A percentile compares a stretch with the other conserved stretches of the same genome.
phyloP scores from a whole-genome alignment of 352 stramenopile genomes.

The Thraustochytrium sp. region DNA sequence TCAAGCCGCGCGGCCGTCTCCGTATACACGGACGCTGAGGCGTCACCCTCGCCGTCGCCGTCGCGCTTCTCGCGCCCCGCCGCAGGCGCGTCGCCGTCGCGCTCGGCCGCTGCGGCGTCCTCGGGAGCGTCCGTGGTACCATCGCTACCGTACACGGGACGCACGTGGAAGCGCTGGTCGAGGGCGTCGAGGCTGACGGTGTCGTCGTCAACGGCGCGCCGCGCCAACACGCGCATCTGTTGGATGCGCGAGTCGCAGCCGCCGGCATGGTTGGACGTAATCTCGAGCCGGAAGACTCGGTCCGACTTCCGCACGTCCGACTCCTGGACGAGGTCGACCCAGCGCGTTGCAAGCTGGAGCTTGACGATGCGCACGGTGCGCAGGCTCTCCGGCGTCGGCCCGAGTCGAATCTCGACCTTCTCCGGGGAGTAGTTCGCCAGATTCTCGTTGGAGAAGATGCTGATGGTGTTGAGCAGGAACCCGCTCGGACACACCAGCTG shows the following conservation, averaged over 20 bases:
- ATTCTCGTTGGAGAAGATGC: constrained; percentile 24
- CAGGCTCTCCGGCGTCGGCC: background rate
- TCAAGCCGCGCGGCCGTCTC: background rate
- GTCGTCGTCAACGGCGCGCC: background rate
- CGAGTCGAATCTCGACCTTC: constrained; percentile 28
- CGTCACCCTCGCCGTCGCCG: too few species aligned
- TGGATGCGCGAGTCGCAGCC: constrained; percentile 38
- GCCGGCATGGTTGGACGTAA: constrained; percentile 36
- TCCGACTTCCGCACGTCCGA: constrained; percentile 7
- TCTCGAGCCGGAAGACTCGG: constrained; percentile 30
- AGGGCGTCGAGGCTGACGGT: background rate
- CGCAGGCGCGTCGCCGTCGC: too few species aligned
- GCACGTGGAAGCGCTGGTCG: constrained; percentile 2
- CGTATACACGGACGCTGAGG: background rate
- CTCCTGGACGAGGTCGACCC: constrained; percentile 29
- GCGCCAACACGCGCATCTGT: background rate
- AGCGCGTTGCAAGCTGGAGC: background rate
- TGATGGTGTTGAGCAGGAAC: background rate
- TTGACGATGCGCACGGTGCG: constrained; percentile 21
- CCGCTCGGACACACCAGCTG: background rate
- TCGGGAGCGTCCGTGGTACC: background rate
- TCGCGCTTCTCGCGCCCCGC: too few species aligned
- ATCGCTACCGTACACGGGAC: constrained; percentile 18
- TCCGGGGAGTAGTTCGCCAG: constrained; percentile 40
- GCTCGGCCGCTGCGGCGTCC: background rate